Base-by-base conservation (phyloP, 2,329 filamentous ascomycete species). In the Tolypocladium inflatum region DNA sequence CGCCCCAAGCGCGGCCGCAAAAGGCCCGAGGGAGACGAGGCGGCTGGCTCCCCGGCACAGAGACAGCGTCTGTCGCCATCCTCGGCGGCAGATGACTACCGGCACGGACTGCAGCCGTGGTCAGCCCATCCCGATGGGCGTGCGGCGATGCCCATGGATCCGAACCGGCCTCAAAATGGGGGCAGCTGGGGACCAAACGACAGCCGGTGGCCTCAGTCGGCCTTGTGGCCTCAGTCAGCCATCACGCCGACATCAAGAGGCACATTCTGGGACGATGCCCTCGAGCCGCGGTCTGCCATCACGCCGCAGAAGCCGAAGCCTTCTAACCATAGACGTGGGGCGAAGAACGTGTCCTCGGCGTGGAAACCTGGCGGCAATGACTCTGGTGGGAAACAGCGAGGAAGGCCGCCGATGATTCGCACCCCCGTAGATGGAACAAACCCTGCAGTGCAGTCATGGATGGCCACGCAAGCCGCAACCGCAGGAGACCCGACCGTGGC, bases 301-400 rank as follows among this genome's bases (percentile, higher is more conserved):
- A 89, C 87, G 4, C 85, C 87, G 1, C 84, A 81, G 56, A 86
- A 79, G 61, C 72, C 74, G 2, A 78, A 81, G 59, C 71, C 78
- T 21, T 56, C 66, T 3, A 58, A 62, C 13, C 71, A 70, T 57
- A 83, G 90, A 4, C 89, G 95, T 69, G 91, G 91, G 0, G 89
- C 91, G 0, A 84, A 84, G 67, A 91, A 90, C 8, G 90, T 96
- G 0, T 96, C 91, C 1, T 96, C 91, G 11, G 92, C 92, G 1
- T 97, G 92, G 92, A 85, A 88, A 57, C 84, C 84, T 62, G 83
- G 81, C 59, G 82, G 82, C 19, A 77, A 80, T 43, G 78, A 84
- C 15, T 75, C 82, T 1, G 83, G 80, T 4, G 86, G 87, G 2
- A 95, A 92, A 70, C 79, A 88, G 17, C 80, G 91, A 63, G 91